Evolutionary conservation across 139 green algal species (phyloP).

Genomic region (Chlorella sp.): DNA sequence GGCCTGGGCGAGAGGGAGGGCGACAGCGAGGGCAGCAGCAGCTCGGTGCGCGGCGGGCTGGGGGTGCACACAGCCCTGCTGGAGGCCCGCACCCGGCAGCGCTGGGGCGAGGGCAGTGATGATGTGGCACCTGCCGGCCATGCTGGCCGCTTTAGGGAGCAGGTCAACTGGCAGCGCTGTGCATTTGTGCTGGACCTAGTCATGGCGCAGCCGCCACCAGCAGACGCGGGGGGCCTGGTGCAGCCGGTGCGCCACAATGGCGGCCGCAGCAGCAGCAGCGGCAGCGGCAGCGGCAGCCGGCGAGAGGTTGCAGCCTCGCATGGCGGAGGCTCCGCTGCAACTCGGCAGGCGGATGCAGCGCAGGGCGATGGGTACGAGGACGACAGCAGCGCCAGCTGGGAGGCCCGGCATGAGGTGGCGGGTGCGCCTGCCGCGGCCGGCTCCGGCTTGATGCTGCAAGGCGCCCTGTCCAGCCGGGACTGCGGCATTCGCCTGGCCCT

Average conservation of each 20-base stretch:
- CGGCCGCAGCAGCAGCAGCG: neutral
- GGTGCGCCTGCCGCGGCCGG: neutral
- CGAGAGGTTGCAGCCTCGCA: too few species aligned
- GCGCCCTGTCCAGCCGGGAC: slow-evolving; percentile 56
- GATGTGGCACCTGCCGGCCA: neutral
- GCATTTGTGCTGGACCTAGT: slow-evolving; percentile 21
- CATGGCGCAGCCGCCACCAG: neutral
- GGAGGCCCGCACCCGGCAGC: neutral
- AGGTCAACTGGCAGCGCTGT: slow-evolving; percentile 11
- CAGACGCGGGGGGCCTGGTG: neutral
- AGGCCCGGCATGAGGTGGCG: neutral
- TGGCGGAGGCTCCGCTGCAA: too few species aligned
- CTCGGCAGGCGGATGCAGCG: too few species aligned
- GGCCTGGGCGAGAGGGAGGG: neutral
- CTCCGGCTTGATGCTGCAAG: slow-evolving; percentile 53
- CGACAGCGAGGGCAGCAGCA: neutral
- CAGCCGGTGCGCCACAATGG: neutral
- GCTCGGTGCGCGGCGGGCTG: neutral
- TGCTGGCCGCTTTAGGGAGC: neutral
- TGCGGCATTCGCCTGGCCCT: slow-evolving; percentile 66
- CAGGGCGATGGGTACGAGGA: neutral
- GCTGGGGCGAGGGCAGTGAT: neutral
- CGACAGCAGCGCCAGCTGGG: neutral
- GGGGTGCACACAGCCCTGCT: neutral
- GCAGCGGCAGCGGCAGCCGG: neutral